Evolutionary conservation across 202 grass and related monocot species (phyloP), one percentile per base, ranked within the genome.

Genomic region (Eragrostis tef): DNA sequence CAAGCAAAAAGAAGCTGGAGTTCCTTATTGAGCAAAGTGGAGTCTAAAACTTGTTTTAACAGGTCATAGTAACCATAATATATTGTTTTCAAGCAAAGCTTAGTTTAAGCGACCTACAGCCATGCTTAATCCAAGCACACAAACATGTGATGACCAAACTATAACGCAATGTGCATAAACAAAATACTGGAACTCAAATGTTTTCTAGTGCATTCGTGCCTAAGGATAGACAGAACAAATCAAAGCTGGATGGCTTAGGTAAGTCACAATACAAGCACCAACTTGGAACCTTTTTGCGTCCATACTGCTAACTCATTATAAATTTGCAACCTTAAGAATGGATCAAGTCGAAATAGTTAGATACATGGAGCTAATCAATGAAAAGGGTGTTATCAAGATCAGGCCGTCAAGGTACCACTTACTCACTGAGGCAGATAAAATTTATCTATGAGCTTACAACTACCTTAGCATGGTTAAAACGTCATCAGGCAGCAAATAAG

Each of bases 381-480:
- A 2, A 11, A 57, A 86, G 68, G 8, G 59, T 0, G 70, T 31
- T 1, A 75, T 26, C 7, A 7, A 65, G 65, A 15, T n/a, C 53
- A 77, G 29, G 13, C 60, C 26, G 26, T 17, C 60, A 13, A 0
- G 8, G 31, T 4, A 46, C 6, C 58, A 51, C 22, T 3, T 78
- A 73, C 13, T 59, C 11, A 39, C 1, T n/a, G 19, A 21, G 75
- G 34, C 78, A 39, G 82, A 78, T 11, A 25, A 49, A 70, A 79
- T 43, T 11, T 56, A 46, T 20, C 7, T 4, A 20, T 6, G 2
- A 79, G 0, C 43, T 68, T 61, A 4, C 9, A 0, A 52, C 43
- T 52, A 14, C 58, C 9, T 1, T 21, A 20, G 19, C 51, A 84
- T 7, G 29, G 12, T 6, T 25, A 46, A 51, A 60, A 42, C 12